Base-by-base conservation (phyloP, 164 flowering plant species). In the Warburgia ugandensis region DNA sequence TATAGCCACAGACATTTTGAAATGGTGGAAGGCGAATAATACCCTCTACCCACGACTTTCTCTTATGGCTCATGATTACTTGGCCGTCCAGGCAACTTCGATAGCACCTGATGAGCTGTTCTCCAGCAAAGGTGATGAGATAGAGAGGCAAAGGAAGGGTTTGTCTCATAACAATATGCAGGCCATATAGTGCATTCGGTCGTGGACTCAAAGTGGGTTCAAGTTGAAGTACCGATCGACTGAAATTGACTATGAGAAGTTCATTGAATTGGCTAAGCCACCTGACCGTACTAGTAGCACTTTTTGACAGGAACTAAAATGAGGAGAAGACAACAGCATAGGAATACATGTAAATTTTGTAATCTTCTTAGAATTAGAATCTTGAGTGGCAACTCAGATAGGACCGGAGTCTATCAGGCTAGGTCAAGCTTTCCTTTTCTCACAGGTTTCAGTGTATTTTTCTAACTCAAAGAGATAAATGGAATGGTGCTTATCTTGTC, bases 11-110 rank as follows among this genome's bases (percentile, higher is more conserved):
- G 99, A 92, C 67, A 87, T 84, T 45, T 64, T 86, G 45, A 91
- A 88, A 11, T 92, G 96, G 96, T 92, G 99, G 99, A 88, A 82
- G 65, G 84, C 63, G 41, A 92, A 86, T 58, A 72, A 77, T 52
- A 66, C 80, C 9, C 77, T 96, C 10, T 88, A 85, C 59, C 99
- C 99, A 19, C 65, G 84, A 13, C 78, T 92, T 14, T 88, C 94
- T 30, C 44, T 71, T 20, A 92, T 92, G 99, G 99, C 96, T 48
- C 72, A 95, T 13, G 95, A 92, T 63, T 88, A 80, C 64, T 54
- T 92, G 72, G 77, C 89, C 13, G 77, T 86, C 41, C 96, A 83
- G 63, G 73, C 94, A 52, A 82, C 85, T 33, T 77, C 95, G 0
- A 73, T 78, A 44, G 58, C 77, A 38, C 91, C 99, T 13, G 83